phyloP scores from a whole-genome alignment of 352 stramenopile genomes.

The Phytophthora tubulina region DNA sequence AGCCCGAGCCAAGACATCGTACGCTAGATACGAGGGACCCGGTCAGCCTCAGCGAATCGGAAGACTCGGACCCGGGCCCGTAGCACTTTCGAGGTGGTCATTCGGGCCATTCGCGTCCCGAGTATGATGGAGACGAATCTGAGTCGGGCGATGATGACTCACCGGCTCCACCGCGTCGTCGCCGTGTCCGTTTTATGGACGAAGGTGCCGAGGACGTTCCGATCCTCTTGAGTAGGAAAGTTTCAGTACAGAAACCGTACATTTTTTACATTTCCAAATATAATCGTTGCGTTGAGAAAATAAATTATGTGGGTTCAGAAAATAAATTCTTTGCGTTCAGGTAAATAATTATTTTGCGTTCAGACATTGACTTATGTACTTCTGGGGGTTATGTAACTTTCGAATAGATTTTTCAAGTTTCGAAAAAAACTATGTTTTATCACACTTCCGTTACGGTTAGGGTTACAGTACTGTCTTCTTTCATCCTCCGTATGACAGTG shows the following conservation, averaged over 20 bases:
- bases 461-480: background rate
- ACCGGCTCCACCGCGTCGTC: background rate
- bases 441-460: background rate
- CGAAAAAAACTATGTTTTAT: background rate
- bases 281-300: background rate
- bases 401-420: background rate
- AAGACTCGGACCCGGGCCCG: no score
- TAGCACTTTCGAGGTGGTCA: background rate
- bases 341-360: background rate
- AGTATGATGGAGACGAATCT: background rate
- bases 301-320: background rate
- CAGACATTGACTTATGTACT: no score
- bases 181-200: background rate
- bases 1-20: no score
- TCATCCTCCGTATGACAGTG: background rate
- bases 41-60: no score
- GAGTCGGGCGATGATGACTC: background rate
- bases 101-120: background rate
- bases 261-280: background rate
- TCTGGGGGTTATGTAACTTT: background rate
- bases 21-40: no score
- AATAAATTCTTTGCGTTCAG: background rate
- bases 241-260: background rate
- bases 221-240: background rate
- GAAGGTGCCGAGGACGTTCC: background rate